Percentiles rank a stretch among this genome's conserved stretches.
These are phyloP conservation scores for Lactarius indigo DNA, from an alignment of 768 basidiomycete species.

Conservation along the genomic window DNA sequence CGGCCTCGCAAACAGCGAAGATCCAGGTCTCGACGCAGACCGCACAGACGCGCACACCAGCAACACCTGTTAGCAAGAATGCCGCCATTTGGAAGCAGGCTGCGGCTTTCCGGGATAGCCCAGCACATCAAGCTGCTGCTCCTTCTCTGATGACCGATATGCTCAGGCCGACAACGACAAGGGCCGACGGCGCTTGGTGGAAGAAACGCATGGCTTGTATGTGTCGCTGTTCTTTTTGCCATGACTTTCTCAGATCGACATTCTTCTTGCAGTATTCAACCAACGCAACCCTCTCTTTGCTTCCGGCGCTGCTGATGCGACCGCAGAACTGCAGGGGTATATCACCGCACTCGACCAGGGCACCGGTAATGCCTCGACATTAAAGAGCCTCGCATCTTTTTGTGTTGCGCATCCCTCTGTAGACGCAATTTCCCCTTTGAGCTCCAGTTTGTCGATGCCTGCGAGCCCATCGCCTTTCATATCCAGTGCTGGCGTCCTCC, in stretches of 20 bases:
- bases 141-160: slow-evolving; percentile 50
- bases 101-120: slow-evolving; percentile 79
- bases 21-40: slow-evolving; percentile 35
- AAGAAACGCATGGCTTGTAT: slow-evolving; percentile 66
- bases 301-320: slow-evolving; percentile 38
- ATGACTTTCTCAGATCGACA: not conserved
- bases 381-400: slow-evolving; percentile 65
- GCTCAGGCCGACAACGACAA: slow-evolving; percentile 47
- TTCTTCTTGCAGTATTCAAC: slow-evolving; percentile 41
- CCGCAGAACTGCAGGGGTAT: slow-evolving; percentile 50
- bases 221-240: slow-evolving; percentile 30
- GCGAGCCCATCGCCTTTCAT: slow-evolving; percentile 57
- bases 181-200: slow-evolving; percentile 83
- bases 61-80: slow-evolving; percentile 63
- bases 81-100: slow-evolving; percentile 65
- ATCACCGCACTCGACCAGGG: slow-evolving; percentile 53
- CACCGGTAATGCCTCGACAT: slow-evolving; percentile 45
- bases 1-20: slow-evolving; percentile 40
- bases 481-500: slow-evolving; percentile 38
- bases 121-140: slow-evolving; percentile 49
- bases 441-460: slow-evolving; percentile 48
- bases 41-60: slow-evolving; percentile 40
- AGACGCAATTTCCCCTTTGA: slow-evolving; percentile 51
- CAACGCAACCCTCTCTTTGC: slow-evolving; percentile 46
- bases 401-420: slow-evolving; percentile 57